Evolutionary conservation across 352 stramenopile genomes (phyloP), one percentile per base, ranked within the genome.

Genomic region (Phytopythium litorale): DNA sequence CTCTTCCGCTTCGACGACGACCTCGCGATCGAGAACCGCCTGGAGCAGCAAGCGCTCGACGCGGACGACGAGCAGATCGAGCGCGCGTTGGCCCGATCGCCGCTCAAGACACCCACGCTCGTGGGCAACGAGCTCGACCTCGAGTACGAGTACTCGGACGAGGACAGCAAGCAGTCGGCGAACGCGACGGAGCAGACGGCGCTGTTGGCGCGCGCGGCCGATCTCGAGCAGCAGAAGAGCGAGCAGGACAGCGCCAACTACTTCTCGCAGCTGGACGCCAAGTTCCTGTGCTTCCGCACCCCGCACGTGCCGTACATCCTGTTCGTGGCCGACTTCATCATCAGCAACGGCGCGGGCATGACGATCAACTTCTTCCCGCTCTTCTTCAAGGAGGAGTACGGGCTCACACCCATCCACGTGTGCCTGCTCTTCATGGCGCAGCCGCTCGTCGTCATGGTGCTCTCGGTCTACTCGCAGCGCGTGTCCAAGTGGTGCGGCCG

Each of bases 281-380:
- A 66, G 19, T 92, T 91, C 52, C 60, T 83, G 58, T 88, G 78
- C 63, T 87, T 93, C 68, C 69, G 73, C 23, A 79, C 80, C 43
- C 74, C 74, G 18, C 81, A 91, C 60, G 80, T 93, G 56, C 84
- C 84, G 49, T 84, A 71, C 46, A 62, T 93, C 8, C 61, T 93
- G 28, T 93, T 93, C 56, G 33, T 76, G 9, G 85, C 81, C 18
- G 84, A 93, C 66, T 93, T 93, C 63, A 78, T 93, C 63, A 88
- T 93, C 68, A 89, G 79, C 79, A 93, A 93, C 45, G 84, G 84
- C 42, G 84, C 84, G 7, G 84, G 84, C 57, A 93, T 93, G 84
- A 91, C 81, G 0, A 88, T 91, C 67, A 89, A 89, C 57, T 93
- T 93, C 60, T 93, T 93, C 71, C 84, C 84, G 32, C 65, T 93